Evolutionary conservation across 2,329 filamentous ascomycete species (phyloP).

Genomic region (Monosporascus sp.): DNA sequence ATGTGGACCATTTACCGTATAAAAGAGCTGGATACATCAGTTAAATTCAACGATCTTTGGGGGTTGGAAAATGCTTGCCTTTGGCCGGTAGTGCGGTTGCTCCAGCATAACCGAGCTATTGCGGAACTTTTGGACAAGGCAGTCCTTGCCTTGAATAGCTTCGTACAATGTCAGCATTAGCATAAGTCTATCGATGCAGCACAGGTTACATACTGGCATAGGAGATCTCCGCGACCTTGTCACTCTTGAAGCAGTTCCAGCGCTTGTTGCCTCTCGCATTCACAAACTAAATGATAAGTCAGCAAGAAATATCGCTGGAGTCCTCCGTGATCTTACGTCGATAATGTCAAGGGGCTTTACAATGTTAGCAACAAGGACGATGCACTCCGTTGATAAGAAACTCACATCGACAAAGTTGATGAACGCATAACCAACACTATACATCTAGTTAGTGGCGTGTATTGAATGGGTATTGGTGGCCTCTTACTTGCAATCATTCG

Average conservation of each 20-base stretch:
- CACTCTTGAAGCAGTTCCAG: constrained; percentile 76
- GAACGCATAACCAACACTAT: constrained; percentile 91
- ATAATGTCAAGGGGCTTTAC: constrained; percentile 66
- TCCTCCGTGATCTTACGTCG: constrained; percentile 44
- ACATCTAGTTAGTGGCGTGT: constrained; percentile 20
- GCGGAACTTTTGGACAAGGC: constrained; percentile 88
- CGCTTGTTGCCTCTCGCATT: constrained; percentile 63
- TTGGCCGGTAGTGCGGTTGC: constrained; percentile 73
- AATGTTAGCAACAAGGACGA: constrained; percentile 36
- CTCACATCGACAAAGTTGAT: constrained; percentile 86
- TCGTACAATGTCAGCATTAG: constrained; percentile 19
- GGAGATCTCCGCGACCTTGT: constrained; percentile 84
- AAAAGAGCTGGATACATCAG: constrained; percentile 42
- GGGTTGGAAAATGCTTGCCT: constrained; percentile 44
- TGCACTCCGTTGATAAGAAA: constrained; percentile 4
- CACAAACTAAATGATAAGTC: constrained; percentile 55
- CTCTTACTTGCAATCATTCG: constrained; percentile 75
- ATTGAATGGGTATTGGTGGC: background rate
- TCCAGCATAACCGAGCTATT: constrained; percentile 97
- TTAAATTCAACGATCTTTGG: background rate
- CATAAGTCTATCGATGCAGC: background rate
- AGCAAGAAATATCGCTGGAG: constrained; percentile 10
- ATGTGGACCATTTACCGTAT: constrained; percentile 42
- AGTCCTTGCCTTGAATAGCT: constrained; percentile 91
- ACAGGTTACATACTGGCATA: constrained; percentile 71